Evolutionary conservation across 1,284 basidiomycete genomes (phyloP).

Genomic region (Papiliotrema fonsecae): DNA sequence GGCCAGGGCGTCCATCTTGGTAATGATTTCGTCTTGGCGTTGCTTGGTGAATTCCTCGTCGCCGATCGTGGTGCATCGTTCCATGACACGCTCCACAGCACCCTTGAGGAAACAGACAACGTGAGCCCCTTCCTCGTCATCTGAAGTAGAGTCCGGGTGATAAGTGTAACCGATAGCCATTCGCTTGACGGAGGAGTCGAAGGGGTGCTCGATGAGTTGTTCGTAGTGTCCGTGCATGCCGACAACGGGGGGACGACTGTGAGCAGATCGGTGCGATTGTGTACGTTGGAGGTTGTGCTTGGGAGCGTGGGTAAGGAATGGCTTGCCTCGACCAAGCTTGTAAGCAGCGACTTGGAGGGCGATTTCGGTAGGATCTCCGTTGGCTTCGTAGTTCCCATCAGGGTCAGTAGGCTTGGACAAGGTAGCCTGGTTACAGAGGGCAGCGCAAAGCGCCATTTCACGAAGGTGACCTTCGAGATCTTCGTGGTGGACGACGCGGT

Average conservation of each 20-base stretch:
- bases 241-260: slow-evolving; percentile 17
- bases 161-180: slow-evolving; percentile 55
- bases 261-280: slow-evolving; percentile 21
- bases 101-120: slow-evolving; percentile 55
- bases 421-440: slow-evolving; percentile 52
- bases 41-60: slow-evolving; percentile 30
- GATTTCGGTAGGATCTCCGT: slow-evolving; percentile 65
- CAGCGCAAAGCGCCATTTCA: slow-evolving; percentile 48
- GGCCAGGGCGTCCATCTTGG: slow-evolving; percentile 55
- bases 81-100: slow-evolving; percentile 60
- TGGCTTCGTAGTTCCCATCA: slow-evolving; percentile 59
- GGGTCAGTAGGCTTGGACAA: slow-evolving; percentile 40
- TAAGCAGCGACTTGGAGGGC: slow-evolving; percentile 63
- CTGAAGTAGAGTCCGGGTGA: slow-evolving; percentile 18
- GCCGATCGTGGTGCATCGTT: slow-evolving; percentile 49
- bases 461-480: slow-evolving; percentile 42
- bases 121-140: slow-evolving; percentile 15
- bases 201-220: slow-evolving; percentile 54
- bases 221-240: slow-evolving; percentile 40
- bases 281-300: slow-evolving; percentile 7
- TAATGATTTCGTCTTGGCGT: slow-evolving; percentile 49
- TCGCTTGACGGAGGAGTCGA: slow-evolving; percentile 61
- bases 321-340: slow-evolving; percentile 50
- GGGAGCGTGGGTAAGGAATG: slow-evolving; percentile 40
- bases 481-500: slow-evolving; percentile 29